Evolutionary conservation across 2,329 filamentous ascomycete species (phyloP).

Genomic region (Biscogniauxia marginata): DNA sequence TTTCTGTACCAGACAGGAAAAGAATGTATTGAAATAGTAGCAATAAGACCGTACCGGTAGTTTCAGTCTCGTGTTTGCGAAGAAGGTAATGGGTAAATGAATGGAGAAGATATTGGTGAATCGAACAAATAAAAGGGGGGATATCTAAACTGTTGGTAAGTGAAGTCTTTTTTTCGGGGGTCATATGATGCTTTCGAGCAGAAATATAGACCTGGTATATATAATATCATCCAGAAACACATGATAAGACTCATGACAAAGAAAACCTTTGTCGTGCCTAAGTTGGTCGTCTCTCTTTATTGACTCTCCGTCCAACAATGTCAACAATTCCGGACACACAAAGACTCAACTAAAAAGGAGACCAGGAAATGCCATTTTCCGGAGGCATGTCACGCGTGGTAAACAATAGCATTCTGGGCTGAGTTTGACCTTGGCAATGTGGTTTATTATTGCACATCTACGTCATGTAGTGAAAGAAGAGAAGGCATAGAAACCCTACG

Average conservation of each 20-base stretch:
- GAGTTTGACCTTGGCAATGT: background rate
- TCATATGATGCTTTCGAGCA: background rate
- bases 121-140: background rate
- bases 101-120: background rate
- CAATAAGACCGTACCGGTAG: background rate
- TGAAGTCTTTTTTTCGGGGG: background rate
- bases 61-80: background rate
- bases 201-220: background rate
- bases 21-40: background rate
- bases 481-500: background rate
- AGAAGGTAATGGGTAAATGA: background rate
- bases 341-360: background rate
- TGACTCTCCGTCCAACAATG: background rate
- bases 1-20: constrained; percentile 3
- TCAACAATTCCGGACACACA: background rate
- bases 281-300: background rate
- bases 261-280: background rate
- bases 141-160: background rate
- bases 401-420: background rate
- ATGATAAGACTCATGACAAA: background rate
- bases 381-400: background rate
- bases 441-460: background rate
- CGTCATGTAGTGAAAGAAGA: background rate
- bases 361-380: background rate
- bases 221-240: background rate